A percentile compares a stretch with the other conserved stretches of the same genome.
Conservation (phyloP, 225 moss, liverwort and hornwort species). For the Bryoerythrophyllum caledonicum region DNA sequence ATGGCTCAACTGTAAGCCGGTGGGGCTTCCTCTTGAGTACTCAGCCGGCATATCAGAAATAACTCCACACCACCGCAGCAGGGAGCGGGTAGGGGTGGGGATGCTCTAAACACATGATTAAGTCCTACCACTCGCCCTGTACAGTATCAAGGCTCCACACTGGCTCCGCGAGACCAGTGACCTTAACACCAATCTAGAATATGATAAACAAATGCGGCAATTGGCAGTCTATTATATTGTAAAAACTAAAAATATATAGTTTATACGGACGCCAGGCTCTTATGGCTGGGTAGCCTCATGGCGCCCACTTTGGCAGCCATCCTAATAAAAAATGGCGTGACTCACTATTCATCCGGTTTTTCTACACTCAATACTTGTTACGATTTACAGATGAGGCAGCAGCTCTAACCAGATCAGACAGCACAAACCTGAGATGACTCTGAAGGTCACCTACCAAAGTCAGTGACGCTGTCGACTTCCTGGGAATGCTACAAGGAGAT, state of each 20-base stretch:
- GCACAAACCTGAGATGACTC: conserved; percentile 26
- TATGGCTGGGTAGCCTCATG: conserved; percentile 10
- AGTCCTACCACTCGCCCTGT: neutral
- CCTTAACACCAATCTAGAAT: conserved; percentile 9
- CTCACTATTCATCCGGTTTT: neutral
- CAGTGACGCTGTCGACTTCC: conserved; percentile 13
- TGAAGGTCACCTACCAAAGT: conserved; percentile 25
- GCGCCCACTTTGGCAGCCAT: conserved; percentile 14
- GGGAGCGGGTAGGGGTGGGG: too few relatives aligned
- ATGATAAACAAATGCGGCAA: conserved; percentile 19
- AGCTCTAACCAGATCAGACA: conserved; percentile 2
- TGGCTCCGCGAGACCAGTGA: conserved; percentile 21
- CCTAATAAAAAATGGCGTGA: neutral
- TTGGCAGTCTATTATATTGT: neutral
- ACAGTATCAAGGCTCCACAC: conserved; percentile 16
- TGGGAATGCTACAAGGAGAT: neutral
- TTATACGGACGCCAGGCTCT: neutral
- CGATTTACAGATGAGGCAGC: conserved; percentile 22
- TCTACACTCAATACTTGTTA: conserved; percentile 26
- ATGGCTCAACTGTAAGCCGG: too few relatives aligned
- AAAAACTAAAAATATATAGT: neutral
- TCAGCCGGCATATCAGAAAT: too few relatives aligned
- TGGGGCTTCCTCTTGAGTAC: too few relatives aligned
- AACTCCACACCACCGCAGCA: too few relatives aligned
- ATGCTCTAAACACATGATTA: conserved; percentile 27